Conservation (phyloP, 139 green algal species). For the Chlamydomonas asymmetrica region DNA sequence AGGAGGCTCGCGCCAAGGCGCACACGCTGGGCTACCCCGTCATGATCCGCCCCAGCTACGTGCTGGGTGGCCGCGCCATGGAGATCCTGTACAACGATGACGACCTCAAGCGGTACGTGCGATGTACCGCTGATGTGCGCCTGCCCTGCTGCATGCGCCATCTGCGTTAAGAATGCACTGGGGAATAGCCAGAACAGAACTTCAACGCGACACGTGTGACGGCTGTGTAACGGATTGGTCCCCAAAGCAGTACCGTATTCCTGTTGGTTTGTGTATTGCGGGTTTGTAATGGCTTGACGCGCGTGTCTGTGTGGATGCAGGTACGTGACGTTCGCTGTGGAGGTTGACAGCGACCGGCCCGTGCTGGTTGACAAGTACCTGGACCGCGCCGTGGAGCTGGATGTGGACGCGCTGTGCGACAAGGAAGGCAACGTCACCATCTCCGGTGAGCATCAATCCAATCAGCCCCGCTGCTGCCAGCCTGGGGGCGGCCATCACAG, state of each 20-base stretch:
- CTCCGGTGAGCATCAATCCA: no score
- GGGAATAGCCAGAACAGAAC: neutral
- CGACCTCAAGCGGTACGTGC: slow-evolving; percentile 74
- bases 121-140: no score
- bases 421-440: no score
- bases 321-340: slow-evolving; percentile 68
- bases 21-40: slow-evolving; percentile 91
- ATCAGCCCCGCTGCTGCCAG: no score
- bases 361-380: slow-evolving; percentile 99
- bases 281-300: no score
- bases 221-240: no score
- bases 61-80: slow-evolving; percentile 98
- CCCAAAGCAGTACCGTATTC: no score
- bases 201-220: neutral
- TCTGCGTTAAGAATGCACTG: neutral
- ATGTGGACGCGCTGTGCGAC: slow-evolving; percentile 95
- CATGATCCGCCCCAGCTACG: slow-evolving; percentile 97
- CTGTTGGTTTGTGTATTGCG: no score
- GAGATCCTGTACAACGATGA: slow-evolving; percentile 94
- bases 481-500: no score
- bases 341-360: slow-evolving; percentile 89
- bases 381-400: slow-evolving; percentile 91
- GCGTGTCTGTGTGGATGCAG: no score
- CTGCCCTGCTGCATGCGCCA: neutral
- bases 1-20: slow-evolving; percentile 78